A percentile compares a stretch with the other conserved stretches of the same genome.
Conservation (phyloP, 108 stramenopile species). For the Schizochytrium sp. region DNA sequence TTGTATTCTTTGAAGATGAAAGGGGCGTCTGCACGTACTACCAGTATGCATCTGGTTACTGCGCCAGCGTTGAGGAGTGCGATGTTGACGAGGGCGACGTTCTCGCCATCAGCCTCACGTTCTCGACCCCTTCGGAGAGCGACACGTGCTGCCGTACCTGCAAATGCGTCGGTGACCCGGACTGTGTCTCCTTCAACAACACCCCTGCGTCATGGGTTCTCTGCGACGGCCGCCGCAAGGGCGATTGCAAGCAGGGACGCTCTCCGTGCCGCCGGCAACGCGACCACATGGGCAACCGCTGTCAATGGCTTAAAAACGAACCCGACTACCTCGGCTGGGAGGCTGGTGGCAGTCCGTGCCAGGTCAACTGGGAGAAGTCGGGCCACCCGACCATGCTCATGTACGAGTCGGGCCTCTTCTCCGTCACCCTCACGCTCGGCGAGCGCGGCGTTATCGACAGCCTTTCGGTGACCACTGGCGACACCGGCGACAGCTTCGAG, state of each 20-base stretch:
- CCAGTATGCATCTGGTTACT: neutral
- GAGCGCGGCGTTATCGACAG: neutral
- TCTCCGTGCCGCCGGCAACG: neutral
- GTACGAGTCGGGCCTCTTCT: neutral
- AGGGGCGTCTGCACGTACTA: too few relatives aligned
- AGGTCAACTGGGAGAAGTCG: neutral
- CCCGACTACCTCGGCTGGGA: neutral
- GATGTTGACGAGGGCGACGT: neutral
- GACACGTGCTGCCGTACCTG: neutral
- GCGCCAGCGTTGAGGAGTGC: neutral
- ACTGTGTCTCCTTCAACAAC: neutral
- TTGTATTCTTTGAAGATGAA: too few relatives aligned
- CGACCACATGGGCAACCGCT: neutral
- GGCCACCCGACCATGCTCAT: neutral
- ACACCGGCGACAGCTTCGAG: neutral
- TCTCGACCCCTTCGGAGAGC: neutral
- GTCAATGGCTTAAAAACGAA: neutral
- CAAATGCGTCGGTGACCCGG: slow-evolving; percentile 3
- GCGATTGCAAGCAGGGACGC: neutral
- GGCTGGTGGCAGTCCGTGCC: neutral
- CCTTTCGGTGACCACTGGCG: neutral
- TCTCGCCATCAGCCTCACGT: neutral
- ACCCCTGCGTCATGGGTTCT: neutral
- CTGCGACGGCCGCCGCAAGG: neutral
- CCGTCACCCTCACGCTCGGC: neutral